Evolutionary conservation across 1,139 yeast genomes (phyloP), one percentile per base, ranked within the genome.

Genomic region (Suzukiozyma palmioleophila): DNA sequence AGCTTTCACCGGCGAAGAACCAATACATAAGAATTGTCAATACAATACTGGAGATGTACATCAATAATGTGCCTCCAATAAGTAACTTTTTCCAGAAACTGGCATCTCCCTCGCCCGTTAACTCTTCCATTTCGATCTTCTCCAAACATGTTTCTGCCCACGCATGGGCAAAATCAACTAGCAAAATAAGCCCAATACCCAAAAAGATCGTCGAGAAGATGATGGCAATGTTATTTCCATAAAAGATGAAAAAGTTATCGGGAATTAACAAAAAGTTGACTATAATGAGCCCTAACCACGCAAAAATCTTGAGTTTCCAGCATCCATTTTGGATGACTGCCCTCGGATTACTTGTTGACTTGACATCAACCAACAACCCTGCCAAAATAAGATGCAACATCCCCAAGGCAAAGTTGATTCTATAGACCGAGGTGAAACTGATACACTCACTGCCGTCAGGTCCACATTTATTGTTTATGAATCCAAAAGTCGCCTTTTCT

Each of bases 141-240:
- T 84, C 92, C 41, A 92, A 75, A 58, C 98, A 94, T 9, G 85
- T 87, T 54, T 94, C 99, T 0, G 98, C 97, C 97, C 97, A 94
- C 44, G 94, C 94, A 62, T 94, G 98, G 10, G 98, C 97, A 71
- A 89, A 92, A 61, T 94, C 98, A 25, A 94, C 97, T 39, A 94
- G 66, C 38, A 94, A 70, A 9, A 94, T 86, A 43, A 94, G 72
- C 0, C 98, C 98, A 46, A 92, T 88, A 8, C 94, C 82, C 29
- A 92, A 75, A 61, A 94, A 94, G 3, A 89, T 60, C 3, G 94
- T 84, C 32, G 96, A 87, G 53, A 89, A 83, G 5, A 88, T 64
- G 33, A 89, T 84, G 11, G 97, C 90, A 38, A 92, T 71, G 65
- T 89, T 81, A 59, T 87, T 92, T 1, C 98, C 97, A 80, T 95